Evolutionary conservation across 1,139 yeast genomes (phyloP).

Genomic region (Meyerozyma guilliermondii): DNA sequence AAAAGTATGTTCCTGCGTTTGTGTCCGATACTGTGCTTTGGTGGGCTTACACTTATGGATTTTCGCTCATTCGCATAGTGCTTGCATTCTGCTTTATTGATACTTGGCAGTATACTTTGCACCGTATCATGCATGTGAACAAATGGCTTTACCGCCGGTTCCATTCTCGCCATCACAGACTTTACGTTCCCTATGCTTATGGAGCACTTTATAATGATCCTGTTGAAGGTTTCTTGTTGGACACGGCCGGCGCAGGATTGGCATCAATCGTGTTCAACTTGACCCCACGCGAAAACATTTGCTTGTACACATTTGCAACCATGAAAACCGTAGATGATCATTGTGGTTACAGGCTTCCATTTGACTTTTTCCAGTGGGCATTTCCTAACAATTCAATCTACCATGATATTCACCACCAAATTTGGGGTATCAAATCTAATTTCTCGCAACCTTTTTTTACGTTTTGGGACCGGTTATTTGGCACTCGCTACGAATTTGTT

Average conservation of each 20-base stretch:
- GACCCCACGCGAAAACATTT: conserved; percentile 69
- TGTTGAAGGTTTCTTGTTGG: conserved; percentile 86
- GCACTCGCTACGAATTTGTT: conserved; percentile 69
- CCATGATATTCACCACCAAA: conserved; percentile 96
- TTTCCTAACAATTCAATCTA: conserved; percentile 95
- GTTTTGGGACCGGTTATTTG: conserved; percentile 75
- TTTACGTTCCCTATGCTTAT: conserved; percentile 93
- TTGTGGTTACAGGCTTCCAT: conserved; percentile 91
- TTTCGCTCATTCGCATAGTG: conserved; percentile 50
- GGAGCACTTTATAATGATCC: conserved; percentile 96
- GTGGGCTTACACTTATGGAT: conserved; percentile 52
- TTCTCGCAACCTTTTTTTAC: conserved; percentile 97
- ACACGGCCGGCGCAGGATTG: conserved; percentile 87
- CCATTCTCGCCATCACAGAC: conserved; percentile 91
- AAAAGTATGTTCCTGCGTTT: conserved; percentile 26
- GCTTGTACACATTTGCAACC: conserved; percentile 81
- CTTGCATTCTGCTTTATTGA: conserved; percentile 75
- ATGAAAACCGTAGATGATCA: conserved; percentile 97
- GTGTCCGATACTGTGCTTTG: conserved; percentile 44
- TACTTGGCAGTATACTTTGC: conserved; percentile 92
- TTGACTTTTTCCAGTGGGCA: conserved; percentile 78
- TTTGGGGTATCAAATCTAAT: conserved; percentile 89
- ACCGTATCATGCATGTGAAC: conserved; percentile 83
- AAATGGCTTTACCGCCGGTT: conserved; percentile 68
- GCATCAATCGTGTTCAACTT: conserved; percentile 62